Base-by-base conservation (phyloP, 108 stramenopile species). In the Cyclotella cryptica region DNA sequence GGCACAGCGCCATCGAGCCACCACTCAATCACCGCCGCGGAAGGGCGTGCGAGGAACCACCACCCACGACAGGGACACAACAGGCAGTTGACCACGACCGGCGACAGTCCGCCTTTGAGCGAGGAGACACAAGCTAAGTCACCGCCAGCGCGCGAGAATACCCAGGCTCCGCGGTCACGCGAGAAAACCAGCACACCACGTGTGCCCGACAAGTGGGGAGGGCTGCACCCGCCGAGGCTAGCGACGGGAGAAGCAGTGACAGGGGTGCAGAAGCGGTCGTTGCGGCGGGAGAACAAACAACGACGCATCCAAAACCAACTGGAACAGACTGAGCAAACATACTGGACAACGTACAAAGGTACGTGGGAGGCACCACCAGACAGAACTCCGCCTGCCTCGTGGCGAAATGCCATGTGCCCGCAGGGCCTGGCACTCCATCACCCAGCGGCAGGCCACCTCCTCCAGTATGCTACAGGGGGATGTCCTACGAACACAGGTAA, bases 271-370 rank as follows among this genome's bases (percentile, higher is more conserved):
- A 61, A 61, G 60, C 13, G 30, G 11, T 35, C 29, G 29, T 35
- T 61, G 13, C 12, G 60, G n/a, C 15, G 60, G 13, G 60, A 61
- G 15, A 39, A 61, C 30, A 61, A 61, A 39, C 18, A 11, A 13
- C 29, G 35, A 1, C 29, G 35, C 11, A 61, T 61, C 7, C 30
- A 35, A 39, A 12, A 0, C 3, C 60, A 61, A 39, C 19, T 17
- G 14, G 35, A 13, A 13, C 13, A 29, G 35, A 13, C 13, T 10
- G 60, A 61, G 35, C 11, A 39, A 14, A 61, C 19, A 2, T 61
- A 61, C 19, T 61, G 60, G 60, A 15, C 60, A 15, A 39, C 60
- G 13, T 39, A 61, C n/a, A 39, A 39, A 61, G 60, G 60, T 17
- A 15, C 29, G 2, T 61, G 29, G 29, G 35, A 39, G 12, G 14